Conservation (phyloP, 2,329 filamentous ascomycete genomes). For the Ceratocystiopsis brevicomis region DNA sequence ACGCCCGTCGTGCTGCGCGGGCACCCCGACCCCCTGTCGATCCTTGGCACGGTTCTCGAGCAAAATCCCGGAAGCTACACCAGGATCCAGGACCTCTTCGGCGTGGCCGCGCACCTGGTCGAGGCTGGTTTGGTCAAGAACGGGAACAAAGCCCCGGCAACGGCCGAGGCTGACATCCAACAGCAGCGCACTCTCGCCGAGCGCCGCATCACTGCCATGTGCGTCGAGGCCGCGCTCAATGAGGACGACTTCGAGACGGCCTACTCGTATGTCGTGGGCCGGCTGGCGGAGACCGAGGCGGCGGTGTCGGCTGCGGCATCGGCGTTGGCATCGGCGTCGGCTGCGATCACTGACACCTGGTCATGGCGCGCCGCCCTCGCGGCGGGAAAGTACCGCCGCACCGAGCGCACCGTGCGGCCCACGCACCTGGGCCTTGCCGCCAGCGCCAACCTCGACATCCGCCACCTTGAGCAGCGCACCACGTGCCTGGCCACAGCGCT, state of each 20-base stretch:
- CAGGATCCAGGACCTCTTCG: slow-evolving; percentile 51
- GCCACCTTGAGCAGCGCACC: slow-evolving; percentile 62
- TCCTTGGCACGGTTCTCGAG: slow-evolving; percentile 54
- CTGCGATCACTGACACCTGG: slow-evolving; percentile 36
- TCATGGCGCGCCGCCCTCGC: slow-evolving; percentile 64
- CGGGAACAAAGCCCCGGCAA: slow-evolving; percentile 12
- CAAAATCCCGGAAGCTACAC: slow-evolving; percentile 61
- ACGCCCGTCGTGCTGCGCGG: slow-evolving; percentile 62
- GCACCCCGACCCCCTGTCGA: slow-evolving; percentile 53
- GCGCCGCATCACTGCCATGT: slow-evolving; percentile 59
- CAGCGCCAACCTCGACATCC: slow-evolving; percentile 41
- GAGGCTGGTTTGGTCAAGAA: slow-evolving; percentile 31
- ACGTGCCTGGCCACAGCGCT: slow-evolving; percentile 62
- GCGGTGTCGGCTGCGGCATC: too few species aligned
- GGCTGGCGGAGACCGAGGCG: slow-evolving; percentile 28
- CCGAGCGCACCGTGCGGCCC: slow-evolving; percentile 30
- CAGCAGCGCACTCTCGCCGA: slow-evolving; percentile 26
- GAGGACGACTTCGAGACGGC: slow-evolving; percentile 75
- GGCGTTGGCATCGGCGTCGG: slow-evolving; percentile 4
- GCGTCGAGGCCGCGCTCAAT: slow-evolving; percentile 54
- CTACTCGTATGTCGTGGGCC: slow-evolving; percentile 64
- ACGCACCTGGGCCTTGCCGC: slow-evolving; percentile 38
- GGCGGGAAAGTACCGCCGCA: slow-evolving; percentile 55
- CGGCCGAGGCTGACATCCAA: slow-evolving; percentile 12
- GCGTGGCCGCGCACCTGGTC: slow-evolving; percentile 49